phyloP scores from a whole-genome alignment of 495 filamentous ascomycete species.

The Tuber microsphaerosporum region DNA sequence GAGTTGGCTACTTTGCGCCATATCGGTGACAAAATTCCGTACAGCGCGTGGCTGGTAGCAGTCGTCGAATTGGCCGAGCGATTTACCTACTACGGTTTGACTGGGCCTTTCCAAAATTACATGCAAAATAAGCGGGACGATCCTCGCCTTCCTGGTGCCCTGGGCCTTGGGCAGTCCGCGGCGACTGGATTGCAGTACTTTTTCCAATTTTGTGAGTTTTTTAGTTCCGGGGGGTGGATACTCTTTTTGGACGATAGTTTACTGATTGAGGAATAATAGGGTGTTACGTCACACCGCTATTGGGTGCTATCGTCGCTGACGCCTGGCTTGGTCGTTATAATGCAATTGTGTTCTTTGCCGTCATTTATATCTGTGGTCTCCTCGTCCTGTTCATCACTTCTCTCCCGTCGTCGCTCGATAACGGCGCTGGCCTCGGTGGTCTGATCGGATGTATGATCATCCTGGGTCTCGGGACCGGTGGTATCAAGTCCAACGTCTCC shows the following conservation, averaged over 20 bases:
- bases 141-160: conserved; percentile 41
- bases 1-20: conserved; percentile 34
- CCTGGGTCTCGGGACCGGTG: conserved; percentile 50
- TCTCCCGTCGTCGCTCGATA: conserved; percentile 53
- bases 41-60: conserved; percentile 40
- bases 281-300: conserved; percentile 43
- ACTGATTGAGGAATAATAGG: conserved; percentile 12
- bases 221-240: not conserved
- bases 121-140: conserved; percentile 41
- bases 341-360: conserved; percentile 57
- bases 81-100: conserved; percentile 41
- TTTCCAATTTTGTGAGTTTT: conserved; percentile 36
- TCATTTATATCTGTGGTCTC: conserved; percentile 60
- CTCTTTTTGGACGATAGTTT: not conserved
- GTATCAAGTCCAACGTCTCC: conserved; percentile 62
- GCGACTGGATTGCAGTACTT: conserved; percentile 51
- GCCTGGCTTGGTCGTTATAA: conserved; percentile 50
- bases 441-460: conserved; percentile 45
- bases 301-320: conserved; percentile 44
- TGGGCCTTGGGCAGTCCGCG: conserved; percentile 45
- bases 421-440: conserved; percentile 49
- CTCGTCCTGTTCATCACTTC: conserved; percentile 58
- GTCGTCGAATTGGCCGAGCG: conserved; percentile 40
- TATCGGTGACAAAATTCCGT: conserved; percentile 39
- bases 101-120: conserved; percentile 46